Evolutionary conservation across 75 land plant genomes (phyloP).

Genomic region (Larix kaempferi): DNA sequence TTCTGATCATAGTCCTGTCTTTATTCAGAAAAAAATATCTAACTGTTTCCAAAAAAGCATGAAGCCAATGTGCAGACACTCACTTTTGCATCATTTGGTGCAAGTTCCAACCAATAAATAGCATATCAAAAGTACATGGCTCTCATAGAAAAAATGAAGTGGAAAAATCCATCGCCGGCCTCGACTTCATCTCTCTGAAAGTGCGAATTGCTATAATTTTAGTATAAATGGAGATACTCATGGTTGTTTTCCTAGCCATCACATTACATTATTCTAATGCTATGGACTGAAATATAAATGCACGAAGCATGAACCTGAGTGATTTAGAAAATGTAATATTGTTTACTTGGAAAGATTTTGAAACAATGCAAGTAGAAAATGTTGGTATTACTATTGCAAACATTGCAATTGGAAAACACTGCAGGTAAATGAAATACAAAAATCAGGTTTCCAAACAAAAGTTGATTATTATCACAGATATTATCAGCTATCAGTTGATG

Average conservation of each 20-base stretch:
- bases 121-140: slow-evolving; percentile 97
- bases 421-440: slow-evolving; percentile 11
- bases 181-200: slow-evolving; percentile 47
- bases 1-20: too few relatives aligned
- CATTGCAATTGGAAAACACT: slow-evolving; percentile 90
- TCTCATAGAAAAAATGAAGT: slow-evolving; percentile 92
- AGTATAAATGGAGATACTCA: background rate
- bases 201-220: slow-evolving; percentile 33
- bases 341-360: too few relatives aligned
- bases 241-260: background rate
- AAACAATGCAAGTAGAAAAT: slow-evolving; percentile 93
- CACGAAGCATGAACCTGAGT: background rate
- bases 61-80: too few relatives aligned
- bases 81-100: slow-evolving; percentile 81
- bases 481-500: background rate
- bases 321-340: too few relatives aligned
- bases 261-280: background rate
- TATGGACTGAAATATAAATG: background rate
- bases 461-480: background rate
- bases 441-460: background rate
- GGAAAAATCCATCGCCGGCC: slow-evolving; percentile 91
- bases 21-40: too few relatives aligned
- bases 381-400: slow-evolving; percentile 81
- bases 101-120: slow-evolving; percentile 84
- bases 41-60: too few relatives aligned